Evolutionary conservation across 2,329 filamentous ascomycete species (phyloP).

Genomic region (Sclerotinia minor): DNA sequence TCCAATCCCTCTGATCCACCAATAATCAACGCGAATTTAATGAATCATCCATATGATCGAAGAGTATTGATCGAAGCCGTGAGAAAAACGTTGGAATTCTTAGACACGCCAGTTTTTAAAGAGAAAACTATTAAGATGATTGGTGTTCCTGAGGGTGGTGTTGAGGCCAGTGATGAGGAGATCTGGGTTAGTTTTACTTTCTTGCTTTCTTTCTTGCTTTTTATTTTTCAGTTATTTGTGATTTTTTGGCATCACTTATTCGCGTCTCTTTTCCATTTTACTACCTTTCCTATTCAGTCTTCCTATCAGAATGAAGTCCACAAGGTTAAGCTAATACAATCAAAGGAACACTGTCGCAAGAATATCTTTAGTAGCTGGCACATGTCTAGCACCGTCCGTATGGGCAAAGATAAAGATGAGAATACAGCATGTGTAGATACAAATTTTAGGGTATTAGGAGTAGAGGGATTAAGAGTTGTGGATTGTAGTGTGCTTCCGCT

Average conservation of each 20-base stretch:
- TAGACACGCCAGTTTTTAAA: not conserved
- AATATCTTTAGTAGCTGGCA: conserved; percentile 17
- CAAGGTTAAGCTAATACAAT: not conserved
- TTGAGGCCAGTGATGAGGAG: not conserved
- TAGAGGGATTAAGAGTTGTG: conserved; percentile 51
- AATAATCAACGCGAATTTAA: conserved; percentile 61
- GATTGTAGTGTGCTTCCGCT: conserved; percentile 55
- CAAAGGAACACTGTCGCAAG: conserved; percentile 10
- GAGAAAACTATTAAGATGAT: conserved; percentile 18
- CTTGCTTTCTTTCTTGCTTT: not conserved
- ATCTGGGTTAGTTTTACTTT: conserved; percentile 13
- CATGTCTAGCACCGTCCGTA: conserved; percentile 6
- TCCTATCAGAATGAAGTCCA: too few species aligned
- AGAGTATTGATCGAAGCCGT: conserved; percentile 51
- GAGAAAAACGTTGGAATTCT: not conserved
- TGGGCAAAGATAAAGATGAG: conserved; percentile 38
- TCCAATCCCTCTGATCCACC: conserved; percentile 64
- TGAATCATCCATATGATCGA: conserved; percentile 54
- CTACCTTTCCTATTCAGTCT: too few species aligned
- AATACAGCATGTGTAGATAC: conserved; percentile 51
- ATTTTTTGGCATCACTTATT: too few species aligned
- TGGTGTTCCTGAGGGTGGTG: not conserved
- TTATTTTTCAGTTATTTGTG: not conserved
- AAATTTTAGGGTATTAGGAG: conserved; percentile 50
- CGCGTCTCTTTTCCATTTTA: too few species aligned